A percentile compares a stretch with the other conserved stretches of the same genome.
phyloP scores from a whole-genome alignment of 768 basidiomycete genomes.

The Russula brevipes region DNA sequence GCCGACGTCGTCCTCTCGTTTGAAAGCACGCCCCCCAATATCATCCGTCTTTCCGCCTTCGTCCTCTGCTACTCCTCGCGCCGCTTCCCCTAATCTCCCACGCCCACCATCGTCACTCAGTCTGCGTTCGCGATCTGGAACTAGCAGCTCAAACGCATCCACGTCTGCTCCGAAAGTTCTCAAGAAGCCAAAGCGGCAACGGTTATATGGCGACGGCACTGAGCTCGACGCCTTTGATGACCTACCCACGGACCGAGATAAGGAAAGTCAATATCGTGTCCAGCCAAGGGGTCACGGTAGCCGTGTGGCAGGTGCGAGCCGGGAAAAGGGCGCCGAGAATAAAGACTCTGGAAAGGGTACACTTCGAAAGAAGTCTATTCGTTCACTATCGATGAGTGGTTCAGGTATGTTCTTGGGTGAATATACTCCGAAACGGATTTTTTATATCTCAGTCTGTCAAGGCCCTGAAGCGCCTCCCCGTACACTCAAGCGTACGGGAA shows the following conservation, averaged over 20 bases:
- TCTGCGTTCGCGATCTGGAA: conserved; percentile 33
- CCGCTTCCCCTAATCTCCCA: conserved; percentile 51
- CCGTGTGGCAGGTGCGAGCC: conserved; percentile 54
- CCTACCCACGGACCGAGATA: conserved; percentile 78
- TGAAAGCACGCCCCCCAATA: conserved; percentile 69
- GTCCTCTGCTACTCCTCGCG: conserved; percentile 38
- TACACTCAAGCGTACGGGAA: conserved; percentile 49
- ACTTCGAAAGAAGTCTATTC: conserved; percentile 51
- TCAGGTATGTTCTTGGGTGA: conserved; percentile 28
- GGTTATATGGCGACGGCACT: conserved; percentile 80
- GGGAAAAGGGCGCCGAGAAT: conserved; percentile 37
- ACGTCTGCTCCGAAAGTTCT: conserved; percentile 58
- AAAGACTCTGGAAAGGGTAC: conserved; percentile 50
- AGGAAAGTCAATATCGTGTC: conserved; percentile 68
- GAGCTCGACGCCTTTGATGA: conserved; percentile 88
- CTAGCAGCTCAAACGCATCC: conserved; percentile 38
- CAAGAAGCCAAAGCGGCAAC: conserved; percentile 69
- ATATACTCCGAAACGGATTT: conserved; percentile 29
- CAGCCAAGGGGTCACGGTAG: conserved; percentile 65
- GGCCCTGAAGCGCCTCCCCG: conserved; percentile 19
- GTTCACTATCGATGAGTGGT: conserved; percentile 40
- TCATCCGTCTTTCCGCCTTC: conserved; percentile 65
- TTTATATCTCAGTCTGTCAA: conserved; percentile 22
- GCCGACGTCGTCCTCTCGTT: conserved; percentile 69
- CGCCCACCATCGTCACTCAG: conserved; percentile 57